Conservation (phyloP, 176 grass and related monocot genomes). For the Juncus inflexus region DNA sequence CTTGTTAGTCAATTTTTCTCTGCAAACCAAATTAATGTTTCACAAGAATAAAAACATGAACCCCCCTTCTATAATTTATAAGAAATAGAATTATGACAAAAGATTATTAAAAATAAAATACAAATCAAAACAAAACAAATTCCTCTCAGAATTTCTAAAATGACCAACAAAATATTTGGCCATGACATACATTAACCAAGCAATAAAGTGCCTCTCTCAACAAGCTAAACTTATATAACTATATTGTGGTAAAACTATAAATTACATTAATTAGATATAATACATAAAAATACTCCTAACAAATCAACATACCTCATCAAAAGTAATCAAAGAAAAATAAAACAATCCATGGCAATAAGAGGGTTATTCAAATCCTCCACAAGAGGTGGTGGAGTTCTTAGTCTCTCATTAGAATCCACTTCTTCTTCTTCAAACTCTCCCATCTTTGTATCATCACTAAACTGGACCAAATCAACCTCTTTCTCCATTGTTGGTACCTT, state of each 20-base stretch:
- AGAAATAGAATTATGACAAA: background rate
- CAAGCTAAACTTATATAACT: background rate
- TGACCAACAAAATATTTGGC: slow-evolving; percentile 29
- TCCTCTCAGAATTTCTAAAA: slow-evolving; percentile 1
- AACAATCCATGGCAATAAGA: slow-evolving; percentile 32
- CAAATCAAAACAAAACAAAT: slow-evolving; percentile 7
- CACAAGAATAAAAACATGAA: too few relatives aligned
- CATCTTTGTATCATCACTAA: background rate
- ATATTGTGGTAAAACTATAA: slow-evolving; percentile 6
- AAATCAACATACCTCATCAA: slow-evolving; percentile 14
- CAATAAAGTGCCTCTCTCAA: background rate
- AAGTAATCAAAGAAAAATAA: slow-evolving; percentile 23
- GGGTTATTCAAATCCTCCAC: slow-evolving; percentile 32
- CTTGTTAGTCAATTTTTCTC: too few relatives aligned
- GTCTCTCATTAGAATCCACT: slow-evolving; percentile 8
- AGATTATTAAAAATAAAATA: slow-evolving; percentile 17
- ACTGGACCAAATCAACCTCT: background rate
- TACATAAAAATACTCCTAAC: background rate
- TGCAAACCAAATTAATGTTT: too few relatives aligned
- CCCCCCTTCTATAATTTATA: too few relatives aligned
- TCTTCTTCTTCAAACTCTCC: slow-evolving; percentile 4
- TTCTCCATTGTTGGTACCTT: slow-evolving; percentile 21
- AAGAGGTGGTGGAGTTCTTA: slow-evolving; percentile 17
- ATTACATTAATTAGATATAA: slow-evolving; percentile 13
- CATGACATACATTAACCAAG: slow-evolving; percentile 16